Evolutionary conservation across 768 basidiomycete species (phyloP), one percentile per base, ranked within the genome.

Genomic region (Tulasnella sp.): DNA sequence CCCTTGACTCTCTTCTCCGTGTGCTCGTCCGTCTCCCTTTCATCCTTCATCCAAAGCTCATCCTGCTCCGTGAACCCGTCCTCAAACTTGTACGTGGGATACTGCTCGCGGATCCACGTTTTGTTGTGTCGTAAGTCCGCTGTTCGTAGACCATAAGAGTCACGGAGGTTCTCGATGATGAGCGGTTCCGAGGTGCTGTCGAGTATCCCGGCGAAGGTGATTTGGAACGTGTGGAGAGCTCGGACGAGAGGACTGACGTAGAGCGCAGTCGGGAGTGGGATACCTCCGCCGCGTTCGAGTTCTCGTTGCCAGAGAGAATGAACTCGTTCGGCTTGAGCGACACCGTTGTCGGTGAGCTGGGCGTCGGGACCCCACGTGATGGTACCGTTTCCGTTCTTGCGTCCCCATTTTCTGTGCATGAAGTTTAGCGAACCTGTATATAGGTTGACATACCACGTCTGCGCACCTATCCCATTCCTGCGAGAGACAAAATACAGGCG

Each of bases 191-290:
- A n/a, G 26, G 29, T 22, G 69, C 12, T 22, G 17, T 36, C 35
- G 14, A 70, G 19, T 22, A 82, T 64, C 4, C 79, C 82, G 0
- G 79, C 80, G 75, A 89, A 89, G 5, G 85, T 85, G 68, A 86
- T 81, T 62, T 82, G 78, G 72, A 84, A 82, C 0, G 90, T 91
- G 36, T 83, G 80, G 71, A 89, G 76, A 0, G 90, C 88, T 3
- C 90, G 83, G 16, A 84, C 84, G 64, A 90, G 80, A 3, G 90
- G 89, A 73, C 88, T 90, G 73, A 82, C 83, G 75, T 88, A 91
- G 35, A 87, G 80, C 67, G 78, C 83, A 72, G 84, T 81, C 0
- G 90, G 90, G 6, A 84, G 76, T 2, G 85, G 86, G 0, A 91
- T 76, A n/a, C 42, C 34, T 22, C 47, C 69, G 17, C 52, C 32